Evolutionary conservation across 2,329 filamentous ascomycete genomes (phyloP), one percentile per base, ranked within the genome.

Genomic region (Mycosphaerelloides madeirae): DNA sequence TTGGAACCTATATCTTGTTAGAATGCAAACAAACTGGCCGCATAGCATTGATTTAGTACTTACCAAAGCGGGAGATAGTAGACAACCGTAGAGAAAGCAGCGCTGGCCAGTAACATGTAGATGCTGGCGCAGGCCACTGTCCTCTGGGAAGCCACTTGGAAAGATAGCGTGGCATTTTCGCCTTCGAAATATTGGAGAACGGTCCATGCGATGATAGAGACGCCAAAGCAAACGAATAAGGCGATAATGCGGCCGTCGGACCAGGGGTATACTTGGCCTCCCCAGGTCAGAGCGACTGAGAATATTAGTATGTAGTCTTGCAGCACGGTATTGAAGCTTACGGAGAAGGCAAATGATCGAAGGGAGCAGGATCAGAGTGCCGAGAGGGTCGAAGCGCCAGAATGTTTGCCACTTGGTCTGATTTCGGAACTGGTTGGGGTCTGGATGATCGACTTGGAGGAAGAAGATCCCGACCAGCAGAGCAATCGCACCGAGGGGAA

Each of bases 271-370:
- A 63, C 66, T 42, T 61, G 61, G n/a, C 69, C 70, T 41, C 68
- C 70, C 69, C 69, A 73, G 41, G 72, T 67, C 5, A 74, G 59
- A 22, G 70, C 71, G 31, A 74, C n/a, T n/a, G n/a, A n/a, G n/a
- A n/a, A n/a, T n/a, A n/a, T n/a, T n/a, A n/a, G n/a, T n/a, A n/a
- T n/a, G n/a, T n/a, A n/a, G n/a, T n/a, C n/a, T n/a, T n/a, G n/a
- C n/a, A n/a, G n/a, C n/a, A n/a, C n/a, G n/a, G n/a, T n/a, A n/a
- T n/a, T n/a, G n/a, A n/a, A n/a, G n/a, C n/a, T n/a, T n/a, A n/a
- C n/a, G 66, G 14, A 73, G 57, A 25, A 71, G 50, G 49, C 65
- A 69, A 38, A 71, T 59, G 42, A 72, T 61, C 19, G 60, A 61
- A 0, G 65, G 65, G 11, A 71, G 45, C 2, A 59, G 38, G 18